Evolutionary conservation across 2,329 filamentous ascomycete species (phyloP), one percentile per base, ranked within the genome.

Genomic region (Alternaria hordeiaustralica): DNA sequence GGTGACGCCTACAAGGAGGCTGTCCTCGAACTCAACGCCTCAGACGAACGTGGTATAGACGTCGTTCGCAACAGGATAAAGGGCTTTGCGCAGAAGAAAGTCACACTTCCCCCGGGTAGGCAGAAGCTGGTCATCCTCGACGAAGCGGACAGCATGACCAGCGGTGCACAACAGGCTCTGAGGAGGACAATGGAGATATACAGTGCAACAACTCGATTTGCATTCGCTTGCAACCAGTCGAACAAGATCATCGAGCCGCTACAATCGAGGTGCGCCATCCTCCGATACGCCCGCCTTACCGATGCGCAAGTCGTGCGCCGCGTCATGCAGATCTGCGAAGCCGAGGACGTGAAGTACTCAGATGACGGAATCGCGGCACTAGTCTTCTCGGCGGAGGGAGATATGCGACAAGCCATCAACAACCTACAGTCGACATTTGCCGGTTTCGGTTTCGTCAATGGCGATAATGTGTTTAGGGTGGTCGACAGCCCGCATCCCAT

Each of bases 191-290:
- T 99, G 96, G 96, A 99, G 80, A 99, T 98, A 55, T 98, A 98
- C 84, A 96, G 93, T 45, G 91, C 94, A 67, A 99, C 96, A 2
- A 99, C 96, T 3, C 88, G 96, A 62, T 99, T 99, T 77, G 96
- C 96, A 0, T 99, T 99, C 76, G 96, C 96, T 3, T 99, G 96
- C 85, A 99, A 99, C 80, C 93, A 97, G 84, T 96, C 92, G 66
- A 99, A 98, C 84, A 99, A 98, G 83, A 98, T 99, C 78, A 99
- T 99, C 80, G 96, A 99, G 81, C 96, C 96, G n/a, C 86, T 99
- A 55, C 96, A 99, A 81, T 97, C 94, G 18, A 89, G 96, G 74
- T 99, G 96, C 79, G 96, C 96, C 20, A 98, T 99, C 77, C 87
- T 99, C 59, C 91, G 96, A 63, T 99, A 97, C 81, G 90, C 94